Conservation (phyloP, 257 asterid species). For the Scutellaria barbata region DNA sequence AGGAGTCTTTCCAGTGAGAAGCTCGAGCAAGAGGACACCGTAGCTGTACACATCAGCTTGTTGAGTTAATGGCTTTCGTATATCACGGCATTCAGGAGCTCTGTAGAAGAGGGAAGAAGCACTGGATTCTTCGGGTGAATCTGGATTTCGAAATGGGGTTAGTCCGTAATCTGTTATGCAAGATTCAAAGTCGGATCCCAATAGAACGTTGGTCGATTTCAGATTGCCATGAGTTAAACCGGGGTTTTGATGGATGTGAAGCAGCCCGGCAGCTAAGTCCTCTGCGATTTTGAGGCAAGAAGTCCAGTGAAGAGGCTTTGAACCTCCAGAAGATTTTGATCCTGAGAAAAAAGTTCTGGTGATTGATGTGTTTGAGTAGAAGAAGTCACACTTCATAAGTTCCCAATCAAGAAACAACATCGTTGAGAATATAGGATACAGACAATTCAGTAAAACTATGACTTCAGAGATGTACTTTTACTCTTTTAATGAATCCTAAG, state of each 20-base stretch:
- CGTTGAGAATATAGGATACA: neutral
- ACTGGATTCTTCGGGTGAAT: constrained; percentile 69
- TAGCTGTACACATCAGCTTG: constrained; percentile 90
- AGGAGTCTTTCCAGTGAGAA: constrained; percentile 92
- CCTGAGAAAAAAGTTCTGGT: constrained; percentile 46
- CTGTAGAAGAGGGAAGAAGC: constrained; percentile 88
- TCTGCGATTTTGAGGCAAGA: constrained; percentile 97
- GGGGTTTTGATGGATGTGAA: constrained; percentile 87
- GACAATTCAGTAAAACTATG: too few relatives aligned
- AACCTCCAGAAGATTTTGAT: constrained; percentile 83
- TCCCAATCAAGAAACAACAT: neutral
- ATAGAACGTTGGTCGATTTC: constrained; percentile 81
- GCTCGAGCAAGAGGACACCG: constrained; percentile 86
- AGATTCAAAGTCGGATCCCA: constrained; percentile 94
- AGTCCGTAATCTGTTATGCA: constrained; percentile 93
- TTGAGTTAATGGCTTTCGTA: constrained; percentile 68
- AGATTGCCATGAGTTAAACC: constrained; percentile 86
- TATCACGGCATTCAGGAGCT: constrained; percentile 91
- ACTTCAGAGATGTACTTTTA: too few relatives aligned
- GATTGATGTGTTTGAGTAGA: neutral
- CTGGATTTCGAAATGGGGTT: constrained; percentile 65
- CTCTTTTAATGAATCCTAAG: too few relatives aligned
- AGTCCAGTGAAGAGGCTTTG: constrained; percentile 99
- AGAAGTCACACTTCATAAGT: neutral
- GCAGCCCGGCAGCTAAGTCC: constrained; percentile 83